A percentile compares a stretch with the other conserved stretches of the same genome.
Evolutionary conservation across 768 basidiomycete genomes (phyloP).

Genomic region (Boletus fagicola): DNA sequence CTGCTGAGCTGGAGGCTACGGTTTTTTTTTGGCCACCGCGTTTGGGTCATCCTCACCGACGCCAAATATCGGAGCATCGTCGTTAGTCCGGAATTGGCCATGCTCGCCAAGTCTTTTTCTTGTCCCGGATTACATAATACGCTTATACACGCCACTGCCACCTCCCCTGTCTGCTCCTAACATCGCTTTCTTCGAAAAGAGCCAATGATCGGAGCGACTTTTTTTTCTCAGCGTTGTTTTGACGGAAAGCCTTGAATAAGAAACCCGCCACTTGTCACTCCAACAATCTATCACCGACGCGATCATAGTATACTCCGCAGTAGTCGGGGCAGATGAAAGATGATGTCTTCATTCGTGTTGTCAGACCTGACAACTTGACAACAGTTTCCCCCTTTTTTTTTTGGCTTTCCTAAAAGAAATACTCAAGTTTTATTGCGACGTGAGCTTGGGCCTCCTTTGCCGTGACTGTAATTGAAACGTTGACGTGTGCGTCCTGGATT

Average conservation of each 20-base stretch:
- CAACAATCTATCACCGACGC: neutral
- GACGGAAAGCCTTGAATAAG: neutral
- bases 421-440: neutral
- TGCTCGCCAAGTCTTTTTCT: no score
- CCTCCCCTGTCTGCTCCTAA: no score
- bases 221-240: no score
- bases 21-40: no score
- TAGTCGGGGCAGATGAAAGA: neutral
- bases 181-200: no score
- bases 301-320: neutral
- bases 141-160: no score
- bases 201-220: no score
- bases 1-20: no score
- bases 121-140: no score
- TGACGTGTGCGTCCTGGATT: neutral
- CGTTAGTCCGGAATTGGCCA: no score
- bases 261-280: neutral
- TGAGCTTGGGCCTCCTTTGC: neutral
- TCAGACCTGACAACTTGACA: neutral
- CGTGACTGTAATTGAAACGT: neutral
- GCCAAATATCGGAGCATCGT: no score
- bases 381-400: neutral
- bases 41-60: no score
- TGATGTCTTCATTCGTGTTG: neutral
- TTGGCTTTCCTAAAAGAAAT: neutral